These are phyloP conservation scores for Colletotrichum sp. DNA, from an alignment of 2,329 filamentous ascomycete species.

Conservation along the genomic window DNA sequence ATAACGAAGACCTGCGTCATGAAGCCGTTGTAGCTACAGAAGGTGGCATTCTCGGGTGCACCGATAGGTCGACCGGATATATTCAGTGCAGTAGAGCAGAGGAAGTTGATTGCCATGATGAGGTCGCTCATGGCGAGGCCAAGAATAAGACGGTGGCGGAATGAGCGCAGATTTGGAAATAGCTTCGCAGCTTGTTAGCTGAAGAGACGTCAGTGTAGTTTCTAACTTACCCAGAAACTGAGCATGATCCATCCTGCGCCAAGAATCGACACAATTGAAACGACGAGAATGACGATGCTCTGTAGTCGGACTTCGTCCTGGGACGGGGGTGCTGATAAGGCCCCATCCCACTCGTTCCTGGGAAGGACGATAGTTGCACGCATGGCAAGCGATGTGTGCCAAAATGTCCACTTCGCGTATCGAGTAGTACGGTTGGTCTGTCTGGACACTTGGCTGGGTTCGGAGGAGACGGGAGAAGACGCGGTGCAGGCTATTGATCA, in stretches of 20 bases:
- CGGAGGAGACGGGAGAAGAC: background rate
- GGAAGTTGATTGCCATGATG: constrained; percentile 44
- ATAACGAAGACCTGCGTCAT: constrained; percentile 46
- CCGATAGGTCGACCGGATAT: constrained; percentile 34
- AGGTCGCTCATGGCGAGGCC: constrained; percentile 45
- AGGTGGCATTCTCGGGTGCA: constrained; percentile 27
- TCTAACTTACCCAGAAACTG: constrained; percentile 34
- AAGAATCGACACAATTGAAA: constrained; percentile 36
- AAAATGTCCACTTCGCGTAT: background rate
- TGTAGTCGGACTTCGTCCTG: constrained; percentile 24
- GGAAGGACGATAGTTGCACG: background rate
- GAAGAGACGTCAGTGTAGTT: background rate
- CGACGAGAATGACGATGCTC: constrained; percentile 33
- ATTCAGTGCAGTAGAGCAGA: constrained; percentile 39
- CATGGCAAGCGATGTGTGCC: background rate
- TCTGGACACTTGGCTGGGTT: background rate
- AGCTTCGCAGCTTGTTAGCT: constrained; percentile 26
- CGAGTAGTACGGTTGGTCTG: background rate
- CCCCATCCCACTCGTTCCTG: background rate
- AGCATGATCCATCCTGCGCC: constrained; percentile 42
- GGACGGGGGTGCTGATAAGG: constrained; percentile 25
- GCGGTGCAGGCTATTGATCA: background rate
- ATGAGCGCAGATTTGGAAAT: constrained; percentile 40
- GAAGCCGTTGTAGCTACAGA: constrained; percentile 46
- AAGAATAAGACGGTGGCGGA: constrained; percentile 43